Evolutionary conservation across 2,329 filamentous ascomycete species (phyloP), one percentile per base, ranked within the genome.

Genomic region (Gremmenia infestans): DNA sequence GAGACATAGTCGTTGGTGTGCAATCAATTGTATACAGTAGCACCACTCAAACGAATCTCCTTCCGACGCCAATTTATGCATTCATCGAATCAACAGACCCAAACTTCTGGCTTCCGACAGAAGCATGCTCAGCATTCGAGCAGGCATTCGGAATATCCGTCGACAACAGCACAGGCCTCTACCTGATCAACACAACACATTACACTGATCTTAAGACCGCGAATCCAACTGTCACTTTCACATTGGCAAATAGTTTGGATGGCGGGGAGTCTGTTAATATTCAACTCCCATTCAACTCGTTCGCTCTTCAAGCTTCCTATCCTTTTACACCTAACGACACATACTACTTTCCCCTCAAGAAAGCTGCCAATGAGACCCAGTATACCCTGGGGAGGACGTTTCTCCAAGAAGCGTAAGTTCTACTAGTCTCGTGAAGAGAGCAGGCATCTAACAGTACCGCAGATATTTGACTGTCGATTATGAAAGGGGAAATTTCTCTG

Each of bases 41-140:
- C 1, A 50, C 25, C 1, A 56, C 54, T 11, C 66, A 69, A 12
- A 50, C 65, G 8, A 67, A 57, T 28, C 64, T 74, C 0, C 67
- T 73, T 9, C 60, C 67, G 7, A 63, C 65, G 4, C 60, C 72
- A 6, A 72, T 72, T 57, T 58, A 54, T 17, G 58, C 59, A 22
- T 65, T 63, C 55, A 79, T 89, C 54, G 85, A 88, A 66, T 83
- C 80, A 54, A 81, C 82, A 0, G 80, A 83, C 2, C 80, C 83
- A 1, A 83, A 81, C 60, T 71, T 87, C 2, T 87, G 81, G 79
- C 73, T 88, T 6, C 85, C 85, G 0, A 68, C 75, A 36, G 63
- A 67, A 5, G 74, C 86, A 14, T 89, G 87, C 68, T 74, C 83
- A 48, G 76, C 76, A 4, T 88, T 91, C 63, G 86, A 86, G 47